These are phyloP conservation scores for Pascua sp. DNA, from an alignment of 1,284 basidiomycete genomes.

Conservation along the genomic window DNA sequence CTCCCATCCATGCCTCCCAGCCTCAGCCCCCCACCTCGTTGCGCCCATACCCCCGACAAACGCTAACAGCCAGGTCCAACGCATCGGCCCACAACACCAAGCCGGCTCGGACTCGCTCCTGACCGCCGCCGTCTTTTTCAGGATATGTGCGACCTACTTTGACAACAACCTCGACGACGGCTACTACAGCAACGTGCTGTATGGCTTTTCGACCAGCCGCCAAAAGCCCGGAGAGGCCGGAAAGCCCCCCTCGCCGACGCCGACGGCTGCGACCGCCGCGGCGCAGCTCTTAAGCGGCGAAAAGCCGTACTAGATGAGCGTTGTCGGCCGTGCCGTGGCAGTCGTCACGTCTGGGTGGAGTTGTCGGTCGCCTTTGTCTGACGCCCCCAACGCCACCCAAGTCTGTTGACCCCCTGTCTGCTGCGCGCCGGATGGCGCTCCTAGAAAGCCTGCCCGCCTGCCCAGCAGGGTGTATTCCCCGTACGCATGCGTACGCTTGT, in stretches of 20 bases:
- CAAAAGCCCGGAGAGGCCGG: slow-evolving; percentile 14
- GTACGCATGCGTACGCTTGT: background rate
- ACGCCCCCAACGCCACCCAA: too few relatives aligned
- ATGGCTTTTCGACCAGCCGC: slow-evolving; percentile 37
- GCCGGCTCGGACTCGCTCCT: slow-evolving; percentile 93
- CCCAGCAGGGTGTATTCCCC: too few relatives aligned
- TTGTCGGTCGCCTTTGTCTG: too few relatives aligned
- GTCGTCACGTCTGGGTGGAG: too few relatives aligned
- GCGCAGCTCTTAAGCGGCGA: slow-evolving; percentile 21
- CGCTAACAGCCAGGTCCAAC: slow-evolving; percentile 46
- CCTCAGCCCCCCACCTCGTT: background rate
- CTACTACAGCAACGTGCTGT: slow-evolving; percentile 50
- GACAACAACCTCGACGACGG: slow-evolving; percentile 75
- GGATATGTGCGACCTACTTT: slow-evolving; percentile 89
- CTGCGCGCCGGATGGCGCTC: too few relatives aligned
- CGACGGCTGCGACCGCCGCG: background rate
- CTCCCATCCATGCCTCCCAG: slow-evolving; percentile 5
- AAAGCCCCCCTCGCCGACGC: slow-evolving; percentile 21
- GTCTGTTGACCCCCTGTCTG: too few relatives aligned
- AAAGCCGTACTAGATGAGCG: slow-evolving; percentile 14
- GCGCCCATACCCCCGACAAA: slow-evolving; percentile 56
- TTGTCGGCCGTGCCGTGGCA: too few relatives aligned
- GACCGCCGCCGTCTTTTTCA: slow-evolving; percentile 92
- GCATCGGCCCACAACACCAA: slow-evolving; percentile 90
- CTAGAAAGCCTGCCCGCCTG: too few relatives aligned